Evolutionary conservation across 495 filamentous ascomycete genomes (phyloP).

Genomic region (Penicillium canariense): DNA sequence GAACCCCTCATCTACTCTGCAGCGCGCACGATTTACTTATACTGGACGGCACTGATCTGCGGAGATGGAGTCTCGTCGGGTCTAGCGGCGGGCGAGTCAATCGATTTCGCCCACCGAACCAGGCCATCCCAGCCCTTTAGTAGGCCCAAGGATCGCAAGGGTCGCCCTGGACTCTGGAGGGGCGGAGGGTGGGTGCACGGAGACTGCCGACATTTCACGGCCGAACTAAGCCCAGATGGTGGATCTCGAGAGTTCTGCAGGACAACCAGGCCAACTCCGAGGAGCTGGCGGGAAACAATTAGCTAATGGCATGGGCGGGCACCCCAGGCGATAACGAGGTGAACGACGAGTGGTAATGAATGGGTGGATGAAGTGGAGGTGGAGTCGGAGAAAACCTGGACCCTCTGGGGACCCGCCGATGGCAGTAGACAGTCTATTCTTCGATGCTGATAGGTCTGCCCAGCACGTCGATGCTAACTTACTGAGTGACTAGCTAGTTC

Average conservation of each 20-base stretch:
- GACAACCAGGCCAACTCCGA: conserved; percentile 3
- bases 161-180: neutral
- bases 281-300: conserved; percentile 7
- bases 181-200: neutral
- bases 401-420: neutral
- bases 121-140: neutral
- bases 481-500: neutral
- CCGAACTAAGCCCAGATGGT: neutral
- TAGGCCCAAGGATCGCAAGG: neutral
- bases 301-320: conserved; percentile 21
- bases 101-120: neutral
- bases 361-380: neutral
- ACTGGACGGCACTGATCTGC: neutral
- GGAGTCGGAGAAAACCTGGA: neutral
- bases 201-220: neutral
- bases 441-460: neutral
- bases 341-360: neutral
- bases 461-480: no score
- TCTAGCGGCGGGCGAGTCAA: neutral
- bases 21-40: conserved; percentile 2
- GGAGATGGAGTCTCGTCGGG: neutral
- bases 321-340: conserved; percentile 10
- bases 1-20: neutral
- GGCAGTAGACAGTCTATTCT: neutral
- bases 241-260: conserved; percentile 7